Base-by-base conservation (phyloP, 352 stramenopile species). In the Phytophthora niederhauseri region DNA sequence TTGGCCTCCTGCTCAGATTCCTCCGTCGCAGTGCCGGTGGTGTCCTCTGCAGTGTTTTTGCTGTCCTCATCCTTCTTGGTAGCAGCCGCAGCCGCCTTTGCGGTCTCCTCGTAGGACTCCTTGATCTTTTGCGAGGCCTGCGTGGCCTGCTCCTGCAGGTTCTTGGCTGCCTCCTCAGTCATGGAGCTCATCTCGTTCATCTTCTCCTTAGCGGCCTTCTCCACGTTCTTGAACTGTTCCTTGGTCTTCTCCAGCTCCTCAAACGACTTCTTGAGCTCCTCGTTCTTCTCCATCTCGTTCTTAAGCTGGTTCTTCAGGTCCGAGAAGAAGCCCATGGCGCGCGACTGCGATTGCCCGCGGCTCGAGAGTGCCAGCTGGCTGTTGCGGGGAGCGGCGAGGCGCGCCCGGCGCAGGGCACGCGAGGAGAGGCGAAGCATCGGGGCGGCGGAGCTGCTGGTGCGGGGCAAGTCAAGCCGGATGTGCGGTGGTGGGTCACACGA, bases 231-330 rank as follows among this genome's bases (percentile, higher is more conserved):
- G 54, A 87, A 78, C 73, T 90, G 77, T 38, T 91, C 74, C 61
- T 90, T 90, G 43, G 82, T 87, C 67, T 91, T 87, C 55, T 89
- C 76, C 52, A 92, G 72, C 68, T 93, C 84, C 59, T 94, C 82
- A 15, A 92, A 81, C 9, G 80, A 89, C 57, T 93, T 90, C 61
- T 92, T 92, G 58, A 92, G 73, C 76, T 92, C 83, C 64, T 90
- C 80, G 64, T 92, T 91, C 75, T 93, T 92, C 51, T 91, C 82
- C 61, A 93, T 78, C 68, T 95, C 87, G 53, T 78, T 86, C 69
- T 93, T 88, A 38, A 93, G 73, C 61, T 91, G 84, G 58, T 92
- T 91, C 74, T 92, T 94, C 45, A 93, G 57, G 61, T 93, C 80
- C 52, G 81, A 87, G 62, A 91, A 92, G 72, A 93, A 87, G 20